Evolutionary conservation across 2,329 filamentous ascomycete species (phyloP).

Genomic region (Geosmithia putterillii): DNA sequence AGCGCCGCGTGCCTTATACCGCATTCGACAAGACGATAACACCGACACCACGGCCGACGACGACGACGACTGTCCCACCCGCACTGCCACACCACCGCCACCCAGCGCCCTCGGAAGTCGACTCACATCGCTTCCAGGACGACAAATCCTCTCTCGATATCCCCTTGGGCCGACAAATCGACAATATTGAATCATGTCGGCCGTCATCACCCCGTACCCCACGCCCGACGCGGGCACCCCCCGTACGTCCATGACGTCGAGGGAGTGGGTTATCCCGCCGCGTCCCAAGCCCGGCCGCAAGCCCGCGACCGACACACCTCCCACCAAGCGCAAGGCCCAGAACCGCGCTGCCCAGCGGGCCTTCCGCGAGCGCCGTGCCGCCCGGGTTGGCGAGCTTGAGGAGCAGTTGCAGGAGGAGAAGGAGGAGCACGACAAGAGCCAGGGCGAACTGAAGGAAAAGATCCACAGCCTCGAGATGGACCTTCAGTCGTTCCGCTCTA

Average conservation of each 20-base stretch:
- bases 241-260: conserved; percentile 56
- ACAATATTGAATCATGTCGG: conserved; percentile 36
- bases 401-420: conserved; percentile 52
- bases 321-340: conserved; percentile 87
- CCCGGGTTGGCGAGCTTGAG: conserved; percentile 67
- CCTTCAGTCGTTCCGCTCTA: conserved; percentile 50
- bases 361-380: conserved; percentile 78
- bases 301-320: conserved; percentile 83
- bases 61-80: too few relatives aligned
- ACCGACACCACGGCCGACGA: too few relatives aligned
- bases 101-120: too few relatives aligned
- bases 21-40: too few relatives aligned
- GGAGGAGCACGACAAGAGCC: conserved; percentile 41
- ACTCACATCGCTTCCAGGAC: too few relatives aligned
- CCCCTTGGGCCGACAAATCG: too few relatives aligned
- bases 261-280: conserved; percentile 77
- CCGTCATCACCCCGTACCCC: conserved; percentile 28
- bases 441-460: conserved; percentile 44
- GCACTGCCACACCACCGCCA: too few relatives aligned
- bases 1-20: too few relatives aligned
- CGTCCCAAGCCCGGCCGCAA: conserved; percentile 85
- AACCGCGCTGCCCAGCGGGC: conserved; percentile 85
- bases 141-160: too few relatives aligned
- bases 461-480: conserved; percentile 50
- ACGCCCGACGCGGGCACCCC: conserved; percentile 18